Base-by-base conservation (phyloP, 352 stramenopile species). In the Bremia lactucae region DNA sequence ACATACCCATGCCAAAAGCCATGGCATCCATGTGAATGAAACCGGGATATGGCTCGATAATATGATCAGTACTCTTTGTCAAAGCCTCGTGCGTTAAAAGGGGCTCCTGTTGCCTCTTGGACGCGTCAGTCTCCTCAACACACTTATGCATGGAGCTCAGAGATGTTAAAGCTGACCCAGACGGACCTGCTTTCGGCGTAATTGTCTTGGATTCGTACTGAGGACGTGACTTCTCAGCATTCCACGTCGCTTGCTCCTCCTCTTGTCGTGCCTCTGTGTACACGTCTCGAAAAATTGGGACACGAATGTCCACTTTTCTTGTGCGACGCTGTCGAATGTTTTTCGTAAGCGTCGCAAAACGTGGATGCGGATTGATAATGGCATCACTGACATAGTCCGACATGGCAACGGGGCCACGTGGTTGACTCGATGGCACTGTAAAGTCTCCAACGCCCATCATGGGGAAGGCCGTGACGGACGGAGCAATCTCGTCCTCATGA, bases 1-100 rank as follows among this genome's bases (percentile, higher is more conserved):
- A 99, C 72, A 97, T 98, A 31, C 97, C 97, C 97, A 99, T 99
- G n/a, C 97, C 97, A 69, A 99, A 99, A 10, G 94, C 96, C 96
- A 99, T 99, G 36, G 89, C 94, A 71, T 99, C 97, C 96, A 99
- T 99, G 68, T 99, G 91, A 63, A 99, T 90, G 46, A 90, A 87
- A 11, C 78, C 81, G 13, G 77, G 76, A 52, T 87, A 81, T 45
- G 81, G 78, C 61, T 93, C 80, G 11, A 64, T 59, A 52, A 76
- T 72, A 77, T 87, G 55, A 61, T 75, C 49, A 37, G 67, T 36
- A 54, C 94, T 36, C 18, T 40, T 42, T 4, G n/a, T 42, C 25
- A 38, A 48, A 16, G 54, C 31, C n/a, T 50, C 55, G 14, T 44
- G 37, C 11, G n/a, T 33, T 4, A 13, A 4, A 6, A 14, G 11